Evolutionary conservation across 1,284 basidiomycete species (phyloP).

Genomic region (Cryptococcus depauperatus): DNA sequence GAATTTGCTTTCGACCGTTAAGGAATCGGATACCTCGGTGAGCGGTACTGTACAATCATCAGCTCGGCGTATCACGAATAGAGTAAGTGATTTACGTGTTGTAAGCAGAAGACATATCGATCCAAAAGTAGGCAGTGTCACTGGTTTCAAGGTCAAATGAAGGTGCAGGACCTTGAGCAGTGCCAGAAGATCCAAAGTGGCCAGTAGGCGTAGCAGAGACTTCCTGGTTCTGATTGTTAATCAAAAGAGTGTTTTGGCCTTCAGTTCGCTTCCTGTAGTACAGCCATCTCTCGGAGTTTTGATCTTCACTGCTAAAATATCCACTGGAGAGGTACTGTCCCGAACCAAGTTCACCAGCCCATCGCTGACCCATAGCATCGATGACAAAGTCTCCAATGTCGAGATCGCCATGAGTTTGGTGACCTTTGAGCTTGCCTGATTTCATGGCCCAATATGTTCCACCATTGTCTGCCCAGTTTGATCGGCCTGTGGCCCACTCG

Average conservation of each 20-base stretch:
- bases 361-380: conserved; percentile 88
- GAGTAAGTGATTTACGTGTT: conserved; percentile 39
- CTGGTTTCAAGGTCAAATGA: conserved; percentile 52
- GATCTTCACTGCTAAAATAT: conserved; percentile 66
- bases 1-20: conserved; percentile 82
- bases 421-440: conserved; percentile 64
- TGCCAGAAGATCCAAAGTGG: conserved; percentile 54
- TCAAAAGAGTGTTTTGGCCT: conserved; percentile 89
- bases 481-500: conserved; percentile 86
- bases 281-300: conserved; percentile 65
- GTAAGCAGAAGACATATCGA: conserved; percentile 75
- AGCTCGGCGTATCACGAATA: background rate
- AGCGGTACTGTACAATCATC: conserved; percentile 31
- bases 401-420: conserved; percentile 89
- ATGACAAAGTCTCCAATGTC: conserved; percentile 91
- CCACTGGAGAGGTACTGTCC: conserved; percentile 65
- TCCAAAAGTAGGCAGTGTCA: conserved; percentile 76
- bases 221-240: conserved; percentile 72
- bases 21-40: conserved; percentile 80
- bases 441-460: conserved; percentile 83
- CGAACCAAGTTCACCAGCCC: conserved; percentile 90
- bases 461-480: conserved; percentile 80
- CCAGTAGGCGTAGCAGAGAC: conserved; percentile 60
- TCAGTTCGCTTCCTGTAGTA: conserved; percentile 96
- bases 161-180: conserved; percentile 66